Evolutionary conservation across 2,329 filamentous ascomycete species (phyloP), one percentile per base, ranked within the genome.

Genomic region (Diaporthe destruens): DNA sequence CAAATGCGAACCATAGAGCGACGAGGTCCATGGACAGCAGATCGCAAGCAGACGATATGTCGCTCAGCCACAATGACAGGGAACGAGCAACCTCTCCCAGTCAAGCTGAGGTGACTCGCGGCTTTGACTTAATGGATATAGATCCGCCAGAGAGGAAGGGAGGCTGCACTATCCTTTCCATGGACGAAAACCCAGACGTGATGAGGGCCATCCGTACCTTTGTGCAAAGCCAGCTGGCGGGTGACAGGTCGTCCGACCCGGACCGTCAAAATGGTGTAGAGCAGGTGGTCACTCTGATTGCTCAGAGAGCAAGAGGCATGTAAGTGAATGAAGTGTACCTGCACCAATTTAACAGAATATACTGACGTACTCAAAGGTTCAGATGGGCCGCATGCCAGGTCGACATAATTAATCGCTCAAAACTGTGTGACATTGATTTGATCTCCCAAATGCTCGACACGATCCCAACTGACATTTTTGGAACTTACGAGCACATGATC

Each of bases 291-390:
- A 20, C n/a, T 1, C 14, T 39, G 2, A 49, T 69, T 29, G 66
- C 55, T 1, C 39, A 16, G 6, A 42, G 14, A 16, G 63, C 71
- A 11, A 69, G 42, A 6, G 53, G 34, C 23, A 54, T 65, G 59
- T 51, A n/a, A 65, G 59, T 65, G 7, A 2, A 1, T 1, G 11
- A 6, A 23, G 0, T 11, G 29, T 29, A 29, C 2, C 29, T 14
- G 0, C 25, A 1, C 0, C 1, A 3, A 1, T 18, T 3, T 18
- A 0, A 18, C 1, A 16, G 2, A 8, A 1, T 8, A 3, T 2
- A 3, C 63, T 57, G 36, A 56, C 23, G 6, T 3, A 8, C 0
- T 6, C 14, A 32, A 11, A 69, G 66, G 42, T 72, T 72, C 32
- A 36, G 71, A 47, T 61, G 44, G 42, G 71, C 66, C 11, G 63